A percentile compares a stretch with the other conserved stretches of the same genome.
Evolutionary conservation across 1,139 yeast species (phyloP).

Genomic region (Torulaspora globosa): DNA sequence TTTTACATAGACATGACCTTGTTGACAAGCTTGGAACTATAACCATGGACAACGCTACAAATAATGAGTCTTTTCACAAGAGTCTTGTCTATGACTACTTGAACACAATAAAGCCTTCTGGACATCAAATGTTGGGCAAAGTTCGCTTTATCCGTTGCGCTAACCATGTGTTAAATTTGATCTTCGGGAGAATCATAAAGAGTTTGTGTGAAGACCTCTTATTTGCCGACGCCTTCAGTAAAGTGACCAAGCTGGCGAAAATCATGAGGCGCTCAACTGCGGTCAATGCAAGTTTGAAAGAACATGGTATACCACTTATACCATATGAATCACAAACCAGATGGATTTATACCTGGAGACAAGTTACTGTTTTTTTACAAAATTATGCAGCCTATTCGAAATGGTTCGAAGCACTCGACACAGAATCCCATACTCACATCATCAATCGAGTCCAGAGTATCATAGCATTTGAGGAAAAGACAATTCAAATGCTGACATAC

Average conservation of each 20-base stretch:
- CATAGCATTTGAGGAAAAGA: neutral
- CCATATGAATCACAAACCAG: neutral
- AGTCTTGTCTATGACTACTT: neutral
- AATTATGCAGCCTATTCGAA: neutral
- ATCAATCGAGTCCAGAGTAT: neutral
- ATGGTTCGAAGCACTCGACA: neutral
- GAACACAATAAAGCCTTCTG: neutral
- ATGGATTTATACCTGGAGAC: neutral
- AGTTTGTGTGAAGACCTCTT: neutral
- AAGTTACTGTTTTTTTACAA: neutral
- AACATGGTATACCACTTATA: neutral
- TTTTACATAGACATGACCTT: neutral
- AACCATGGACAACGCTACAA: neutral
- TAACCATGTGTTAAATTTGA: neutral
- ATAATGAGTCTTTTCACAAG: neutral
- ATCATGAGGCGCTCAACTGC: neutral
- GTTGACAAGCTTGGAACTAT: conserved; percentile 1
- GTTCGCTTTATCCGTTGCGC: neutral
- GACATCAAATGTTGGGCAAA: neutral
- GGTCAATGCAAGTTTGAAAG: neutral
- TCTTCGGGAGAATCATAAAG: neutral
- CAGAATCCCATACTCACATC: neutral
- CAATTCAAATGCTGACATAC: neutral
- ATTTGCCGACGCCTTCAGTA: neutral
- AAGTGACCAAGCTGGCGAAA: neutral